Base-by-base conservation (phyloP, 805 yeast species). In the Starmera caribaea region DNA sequence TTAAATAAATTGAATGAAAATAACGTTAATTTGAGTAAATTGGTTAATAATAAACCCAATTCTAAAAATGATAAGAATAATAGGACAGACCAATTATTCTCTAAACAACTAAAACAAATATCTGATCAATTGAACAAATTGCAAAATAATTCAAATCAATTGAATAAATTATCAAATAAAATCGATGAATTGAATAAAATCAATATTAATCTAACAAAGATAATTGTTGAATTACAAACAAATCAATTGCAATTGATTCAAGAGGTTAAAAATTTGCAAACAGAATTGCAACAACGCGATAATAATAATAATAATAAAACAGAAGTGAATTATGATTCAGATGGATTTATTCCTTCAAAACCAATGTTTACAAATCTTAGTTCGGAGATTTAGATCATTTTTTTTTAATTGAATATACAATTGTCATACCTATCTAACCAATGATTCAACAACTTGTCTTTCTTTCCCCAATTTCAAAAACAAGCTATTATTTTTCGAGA, bases 381-480 rank as follows among this genome's bases (percentile, higher is more conserved):
- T 8, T 29, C 42, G n/a, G 42, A 36, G 8, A 28, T 34, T 17
- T 36, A 30, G n/a, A 8, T n/a, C 5, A 30, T 13, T n/a, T 21
- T 21, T 21, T 33, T 9, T n/a, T 35, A 17, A 34, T 21, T 21
- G 24, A 21, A 21, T 21, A 21, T n/a, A n/a, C n/a, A n/a, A n/a
- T n/a, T n/a, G n/a, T n/a, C n/a, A n/a, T n/a, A n/a, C n/a, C n/a
- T n/a, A n/a, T n/a, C 36, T 26, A 11, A 30, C 16, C 3, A n/a
- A 16, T 14, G 29, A 13, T 15, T 31, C 37, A 21, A 38, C 16
- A 16, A 54, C 38, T 4, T 32, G 36, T 44, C 58, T 46, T 10
- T 41, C 17, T 10, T 38, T 30, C 26, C 45, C 48, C 7, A 54
- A 29, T 16, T 43, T 41, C 21, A 54, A 14, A 32, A 42, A 47